These are phyloP conservation scores for Mallotus repandus DNA, from an alignment of 441 rosid genomes.

Conservation along the genomic window DNA sequence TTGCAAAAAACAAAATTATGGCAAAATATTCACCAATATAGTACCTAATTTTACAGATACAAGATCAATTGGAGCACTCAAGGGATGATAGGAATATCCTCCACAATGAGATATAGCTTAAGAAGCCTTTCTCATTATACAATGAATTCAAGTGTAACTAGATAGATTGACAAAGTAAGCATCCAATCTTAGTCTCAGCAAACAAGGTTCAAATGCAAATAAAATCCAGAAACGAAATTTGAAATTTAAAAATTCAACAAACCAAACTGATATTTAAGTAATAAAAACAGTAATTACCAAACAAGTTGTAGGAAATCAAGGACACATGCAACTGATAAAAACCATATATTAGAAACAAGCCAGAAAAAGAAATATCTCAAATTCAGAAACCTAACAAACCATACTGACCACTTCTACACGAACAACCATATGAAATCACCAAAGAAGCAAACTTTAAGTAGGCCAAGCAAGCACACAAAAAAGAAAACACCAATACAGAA, in stretches of 20 bases:
- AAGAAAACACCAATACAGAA: slow-evolving; percentile 7
- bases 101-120: background rate
- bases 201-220: slow-evolving; percentile 10
- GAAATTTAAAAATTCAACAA: background rate
- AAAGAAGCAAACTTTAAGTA: background rate
- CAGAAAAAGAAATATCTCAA: background rate
- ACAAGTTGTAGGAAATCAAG: background rate
- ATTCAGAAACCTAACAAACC: background rate
- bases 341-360: background rate
- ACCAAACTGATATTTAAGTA: background rate
- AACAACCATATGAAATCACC: background rate
- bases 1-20: slow-evolving; percentile 12
- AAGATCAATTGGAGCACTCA: background rate
- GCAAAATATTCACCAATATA: slow-evolving; percentile 10
- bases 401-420: background rate
- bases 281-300: slow-evolving; percentile 15
- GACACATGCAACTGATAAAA: background rate
- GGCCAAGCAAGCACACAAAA: background rate
- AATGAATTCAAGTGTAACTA: background rate
- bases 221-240: background rate
- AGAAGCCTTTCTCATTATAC: background rate
- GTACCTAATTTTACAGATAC: background rate
- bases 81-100: background rate
- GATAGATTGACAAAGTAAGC: background rate
- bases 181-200: background rate